Evolutionary conservation across 805 yeast genomes (phyloP), one percentile per base, ranked within the genome.

Genomic region (Saccharomycopsis selenospora): DNA sequence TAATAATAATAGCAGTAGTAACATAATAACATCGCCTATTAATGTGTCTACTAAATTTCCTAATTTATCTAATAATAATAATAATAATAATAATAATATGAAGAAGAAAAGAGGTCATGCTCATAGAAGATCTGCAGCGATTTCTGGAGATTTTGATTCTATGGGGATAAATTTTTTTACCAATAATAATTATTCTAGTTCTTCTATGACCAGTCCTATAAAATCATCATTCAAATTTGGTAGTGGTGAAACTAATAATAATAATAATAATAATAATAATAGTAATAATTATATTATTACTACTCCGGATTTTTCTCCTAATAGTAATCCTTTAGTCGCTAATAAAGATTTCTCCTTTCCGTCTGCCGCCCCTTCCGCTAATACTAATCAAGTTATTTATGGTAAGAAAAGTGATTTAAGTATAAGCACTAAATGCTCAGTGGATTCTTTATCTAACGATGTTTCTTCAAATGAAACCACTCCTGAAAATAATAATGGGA

Each of bases 41-140:
- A n/a, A n/a, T n/a, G n/a, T n/a, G n/a, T n/a, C n/a, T n/a, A n/a
- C n/a, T n/a, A n/a, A n/a, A n/a, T n/a, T n/a, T n/a, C n/a, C n/a
- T n/a, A n/a, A n/a, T n/a, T n/a, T n/a, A n/a, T n/a, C n/a, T n/a
- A n/a, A n/a, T n/a, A n/a, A n/a, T n/a, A n/a, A n/a, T n/a, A n/a
- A n/a, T n/a, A n/a, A n/a, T n/a, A n/a, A n/a, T n/a, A n/a, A n/a
- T n/a, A n/a, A n/a, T n/a, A n/a, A n/a, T n/a, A n/a, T n/a, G n/a
- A n/a, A n/a, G 5, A 49, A 49, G 33, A 68, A 67, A 58, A 68
- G 77, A 54, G 77, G 80, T 1, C 96, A 88, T 65, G 76, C 85
- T 41, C 96, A 88, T 59, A 77, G 86, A 58, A 69, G 96, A 46
- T 87, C 95, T 0, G 89, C 91, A 20, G 95, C 95, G 0, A 82